Evolutionary conservation across 2,329 filamentous ascomycete species (phyloP).

Genomic region (Exserohilum turcica): DNA sequence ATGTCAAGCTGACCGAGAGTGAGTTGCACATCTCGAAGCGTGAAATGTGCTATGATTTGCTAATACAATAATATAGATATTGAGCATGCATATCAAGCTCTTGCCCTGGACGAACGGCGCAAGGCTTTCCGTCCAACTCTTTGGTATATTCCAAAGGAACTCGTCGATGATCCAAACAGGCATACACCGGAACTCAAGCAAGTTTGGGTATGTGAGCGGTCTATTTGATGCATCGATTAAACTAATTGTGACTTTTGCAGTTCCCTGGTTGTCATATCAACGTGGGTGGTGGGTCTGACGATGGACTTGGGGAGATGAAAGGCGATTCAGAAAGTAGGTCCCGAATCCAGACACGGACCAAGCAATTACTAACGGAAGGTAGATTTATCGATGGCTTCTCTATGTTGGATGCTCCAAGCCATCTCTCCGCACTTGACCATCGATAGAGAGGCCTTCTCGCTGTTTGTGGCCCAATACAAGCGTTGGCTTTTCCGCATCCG

Average conservation of each 20-base stretch:
- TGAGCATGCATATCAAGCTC: slow-evolving; percentile 60
- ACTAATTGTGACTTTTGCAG: slow-evolving; percentile 7
- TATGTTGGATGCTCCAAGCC: slow-evolving; percentile 63
- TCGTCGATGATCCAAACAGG: slow-evolving; percentile 28
- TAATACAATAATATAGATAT: slow-evolving; percentile 48
- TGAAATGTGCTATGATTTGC: slow-evolving; percentile 10
- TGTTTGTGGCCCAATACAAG: slow-evolving; percentile 49
- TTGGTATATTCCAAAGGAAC: slow-evolving; percentile 52
- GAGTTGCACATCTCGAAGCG: slow-evolving; percentile 17
- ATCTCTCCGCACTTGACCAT: slow-evolving; percentile 55
- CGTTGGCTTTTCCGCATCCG: slow-evolving; percentile 41
- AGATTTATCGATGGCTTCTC: slow-evolving; percentile 54
- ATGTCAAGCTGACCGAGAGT: slow-evolving; percentile 42
- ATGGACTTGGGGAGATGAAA: slow-evolving; percentile 37
- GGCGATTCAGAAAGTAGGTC: slow-evolving; percentile 42
- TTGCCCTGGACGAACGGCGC: slow-evolving; percentile 60
- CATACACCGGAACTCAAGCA: slow-evolving; percentile 51
- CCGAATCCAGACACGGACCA: background rate
- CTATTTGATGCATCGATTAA: background rate
- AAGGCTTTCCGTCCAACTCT: slow-evolving; percentile 59
- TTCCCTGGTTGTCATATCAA: slow-evolving; percentile 60
- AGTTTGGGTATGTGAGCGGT: slow-evolving; percentile 49
- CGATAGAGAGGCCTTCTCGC: slow-evolving; percentile 50
- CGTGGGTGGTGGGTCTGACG: slow-evolving; percentile 54
- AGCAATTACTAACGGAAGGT: background rate